Percentiles rank a stretch among this genome's conserved stretches.
Conservation (phyloP, 352 stramenopile species). For the Blastocystis sp. region DNA sequence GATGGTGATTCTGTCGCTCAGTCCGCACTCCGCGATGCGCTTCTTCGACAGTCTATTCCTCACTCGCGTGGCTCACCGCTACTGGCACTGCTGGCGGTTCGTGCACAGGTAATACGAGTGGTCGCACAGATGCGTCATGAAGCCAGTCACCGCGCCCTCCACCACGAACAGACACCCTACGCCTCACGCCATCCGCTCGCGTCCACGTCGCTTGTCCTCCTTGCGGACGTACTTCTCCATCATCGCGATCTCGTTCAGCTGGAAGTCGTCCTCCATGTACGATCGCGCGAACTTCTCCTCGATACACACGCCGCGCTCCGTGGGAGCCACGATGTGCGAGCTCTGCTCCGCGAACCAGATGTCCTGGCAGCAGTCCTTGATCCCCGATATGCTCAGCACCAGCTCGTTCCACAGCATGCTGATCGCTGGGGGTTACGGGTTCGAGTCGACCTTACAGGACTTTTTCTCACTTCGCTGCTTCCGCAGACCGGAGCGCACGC, state of each 20-base stretch:
- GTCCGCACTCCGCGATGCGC: conserved; percentile 18
- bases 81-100: conserved; percentile 67
- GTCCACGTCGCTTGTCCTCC: conserved; percentile 27
- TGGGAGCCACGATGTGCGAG: conserved; percentile 43
- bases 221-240: conserved; percentile 48
- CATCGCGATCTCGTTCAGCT: conserved; percentile 61
- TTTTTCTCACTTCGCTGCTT: conserved; percentile 73
- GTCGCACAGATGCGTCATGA: conserved; percentile 40
- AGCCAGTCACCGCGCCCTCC: conserved; percentile 61
- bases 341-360: conserved; percentile 72
- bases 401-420: conserved; percentile 72
- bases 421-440: conserved; percentile 1
- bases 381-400: conserved; percentile 38
- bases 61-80: background rate
- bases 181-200: background rate
- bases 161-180: conserved; percentile 69
- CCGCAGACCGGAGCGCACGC: conserved; percentile 36
- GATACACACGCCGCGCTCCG: conserved; percentile 9
- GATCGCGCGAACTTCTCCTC: conserved; percentile 28
- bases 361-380: conserved; percentile 70
- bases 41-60: conserved; percentile 28
- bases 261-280: conserved; percentile 72
- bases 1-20: conserved; percentile 20
- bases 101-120: conserved; percentile 69
- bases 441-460: conserved; percentile 15